Evolutionary conservation across 257 asterid species (phyloP).

Genomic region (Eucommia ulmoides): DNA sequence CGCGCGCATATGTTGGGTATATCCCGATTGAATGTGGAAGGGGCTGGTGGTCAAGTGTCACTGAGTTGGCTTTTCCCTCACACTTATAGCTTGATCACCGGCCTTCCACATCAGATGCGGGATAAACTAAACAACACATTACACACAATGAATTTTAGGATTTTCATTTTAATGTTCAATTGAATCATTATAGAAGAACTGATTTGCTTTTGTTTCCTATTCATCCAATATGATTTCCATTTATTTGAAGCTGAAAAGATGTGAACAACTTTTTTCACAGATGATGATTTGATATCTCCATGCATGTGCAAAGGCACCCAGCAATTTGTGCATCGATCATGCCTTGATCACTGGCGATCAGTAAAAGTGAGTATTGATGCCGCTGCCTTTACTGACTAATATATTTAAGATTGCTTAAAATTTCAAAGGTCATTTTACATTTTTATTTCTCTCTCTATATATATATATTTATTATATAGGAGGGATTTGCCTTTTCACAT

Average conservation of each 20-base stretch:
- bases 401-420: not conserved
- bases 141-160: no score
- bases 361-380: slow-evolving; percentile 26
- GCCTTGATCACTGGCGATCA: slow-evolving; percentile 59
- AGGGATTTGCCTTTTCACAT: slow-evolving; percentile 53
- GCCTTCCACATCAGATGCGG: no score
- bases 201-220: not conserved
- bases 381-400: not conserved
- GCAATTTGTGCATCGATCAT: slow-evolving; percentile 48
- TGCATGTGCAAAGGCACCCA: slow-evolving; percentile 60
- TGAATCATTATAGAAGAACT: no score
- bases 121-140: no score
- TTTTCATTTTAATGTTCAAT: not conserved
- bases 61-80: not conserved
- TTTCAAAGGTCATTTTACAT: not conserved
- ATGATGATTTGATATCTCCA: slow-evolving; percentile 39
- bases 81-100: no score
- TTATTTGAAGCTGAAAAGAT: not conserved
- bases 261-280: slow-evolving; percentile 13
- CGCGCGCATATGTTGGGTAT: no score
- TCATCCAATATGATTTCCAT: not conserved
- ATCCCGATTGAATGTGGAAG: no score
- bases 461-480: no score
- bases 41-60: no score
- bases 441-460: slow-evolving; percentile 6